Evolutionary conservation across 495 filamentous ascomycete genomes (phyloP).

Genomic region (Penicillium odoratum): DNA sequence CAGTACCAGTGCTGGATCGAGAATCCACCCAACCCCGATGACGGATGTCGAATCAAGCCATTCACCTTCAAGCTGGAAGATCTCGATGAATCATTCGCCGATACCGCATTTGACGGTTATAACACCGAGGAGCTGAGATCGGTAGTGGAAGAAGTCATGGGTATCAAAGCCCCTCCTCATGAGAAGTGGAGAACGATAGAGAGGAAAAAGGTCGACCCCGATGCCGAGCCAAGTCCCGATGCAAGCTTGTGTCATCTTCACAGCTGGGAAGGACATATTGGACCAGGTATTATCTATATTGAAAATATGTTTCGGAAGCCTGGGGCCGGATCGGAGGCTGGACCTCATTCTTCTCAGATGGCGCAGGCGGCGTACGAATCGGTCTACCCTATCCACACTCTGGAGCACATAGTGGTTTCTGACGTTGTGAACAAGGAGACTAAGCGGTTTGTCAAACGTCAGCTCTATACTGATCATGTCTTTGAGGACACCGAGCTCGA

Average conservation of each 20-base stretch:
- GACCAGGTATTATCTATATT: background rate
- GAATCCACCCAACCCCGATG: background rate
- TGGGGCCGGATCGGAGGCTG: background rate
- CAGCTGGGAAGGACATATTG: background rate
- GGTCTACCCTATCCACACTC: background rate
- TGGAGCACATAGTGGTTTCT: background rate
- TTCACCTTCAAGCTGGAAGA: background rate
- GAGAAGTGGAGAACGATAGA: background rate
- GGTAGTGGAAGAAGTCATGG: background rate
- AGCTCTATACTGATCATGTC: background rate
- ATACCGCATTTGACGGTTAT: background rate
- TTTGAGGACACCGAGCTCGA: background rate
- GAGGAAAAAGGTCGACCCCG: background rate
- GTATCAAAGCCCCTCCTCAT: background rate
- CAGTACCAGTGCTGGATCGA: background rate
- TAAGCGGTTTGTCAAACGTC: background rate
- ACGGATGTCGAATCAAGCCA: background rate
- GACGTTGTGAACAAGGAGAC: background rate
- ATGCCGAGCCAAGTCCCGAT: background rate
- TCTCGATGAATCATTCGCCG: background rate
- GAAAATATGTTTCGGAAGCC: background rate
- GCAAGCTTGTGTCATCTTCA: background rate
- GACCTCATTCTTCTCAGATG: background rate
- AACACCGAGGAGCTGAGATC: background rate
- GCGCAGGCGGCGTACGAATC: background rate